Evolutionary conservation across 108 stramenopile genomes (phyloP).

Genomic region (Pseudonitzschia delicatissima): DNA sequence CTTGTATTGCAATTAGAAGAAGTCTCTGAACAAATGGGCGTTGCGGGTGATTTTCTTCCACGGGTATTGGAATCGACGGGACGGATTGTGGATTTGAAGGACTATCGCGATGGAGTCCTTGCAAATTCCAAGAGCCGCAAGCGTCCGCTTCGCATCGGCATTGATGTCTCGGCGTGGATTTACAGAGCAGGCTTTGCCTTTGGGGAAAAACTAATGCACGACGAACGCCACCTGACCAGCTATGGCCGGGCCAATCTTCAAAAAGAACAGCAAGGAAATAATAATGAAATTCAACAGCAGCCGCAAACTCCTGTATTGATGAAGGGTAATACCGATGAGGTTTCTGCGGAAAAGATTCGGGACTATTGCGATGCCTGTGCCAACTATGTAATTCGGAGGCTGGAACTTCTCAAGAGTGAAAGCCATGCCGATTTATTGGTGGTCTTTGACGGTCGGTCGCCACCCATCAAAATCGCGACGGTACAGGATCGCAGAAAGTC

Average conservation of each 20-base stretch:
- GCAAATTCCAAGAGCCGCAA: neutral
- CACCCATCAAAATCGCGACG: constrained; percentile 58
- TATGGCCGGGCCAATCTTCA: constrained; percentile 57
- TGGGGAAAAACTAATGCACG: constrained; percentile 49
- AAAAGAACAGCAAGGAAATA: constrained; percentile 7
- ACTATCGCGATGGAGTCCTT: constrained; percentile 11
- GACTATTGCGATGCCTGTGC: constrained; percentile 37
- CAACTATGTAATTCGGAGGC: constrained; percentile 38
- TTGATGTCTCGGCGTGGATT: constrained; percentile 74
- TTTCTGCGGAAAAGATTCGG: neutral
- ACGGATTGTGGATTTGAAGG: constrained; percentile 18
- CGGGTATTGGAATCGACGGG: constrained; percentile 56
- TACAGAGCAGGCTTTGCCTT: constrained; percentile 53
- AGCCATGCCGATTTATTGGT: constrained; percentile 54
- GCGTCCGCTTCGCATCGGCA: constrained; percentile 54
- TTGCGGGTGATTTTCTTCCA: constrained; percentile 43
- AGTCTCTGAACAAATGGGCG: no score
- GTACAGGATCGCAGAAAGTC: constrained; percentile 13
- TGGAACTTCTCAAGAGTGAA: constrained; percentile 43
- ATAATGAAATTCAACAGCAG: neutral
- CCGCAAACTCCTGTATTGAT: neutral
- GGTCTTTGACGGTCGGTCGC: constrained; percentile 75
- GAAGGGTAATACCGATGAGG: neutral
- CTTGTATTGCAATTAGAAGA: no score
- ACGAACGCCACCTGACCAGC: constrained; percentile 73